These are phyloP conservation scores for Themeda triandra DNA, from an alignment of 176 grass and related monocot genomes.

Conservation along the genomic window DNA sequence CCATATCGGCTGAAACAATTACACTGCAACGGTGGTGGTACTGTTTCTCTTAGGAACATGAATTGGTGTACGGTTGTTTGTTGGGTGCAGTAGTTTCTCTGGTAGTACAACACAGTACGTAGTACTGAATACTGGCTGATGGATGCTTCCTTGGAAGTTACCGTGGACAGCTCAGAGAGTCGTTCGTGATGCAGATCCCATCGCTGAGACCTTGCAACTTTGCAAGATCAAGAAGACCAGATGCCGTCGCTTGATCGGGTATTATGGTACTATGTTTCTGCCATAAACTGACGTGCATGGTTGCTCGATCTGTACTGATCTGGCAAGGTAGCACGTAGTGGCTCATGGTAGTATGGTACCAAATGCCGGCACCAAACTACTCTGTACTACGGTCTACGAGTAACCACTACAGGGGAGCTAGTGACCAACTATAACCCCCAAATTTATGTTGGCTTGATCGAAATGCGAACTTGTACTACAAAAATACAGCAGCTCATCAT, in stretches of 20 bases:
- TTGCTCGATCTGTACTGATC: not conserved
- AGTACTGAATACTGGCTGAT: not conserved
- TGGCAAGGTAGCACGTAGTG: not conserved
- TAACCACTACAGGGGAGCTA: not conserved
- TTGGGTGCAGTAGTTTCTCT: not conserved
- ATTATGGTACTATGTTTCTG: not conserved
- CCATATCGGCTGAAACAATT: not conserved
- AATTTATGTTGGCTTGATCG: not conserved
- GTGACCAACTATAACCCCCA: not conserved
- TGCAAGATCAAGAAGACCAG: not conserved
- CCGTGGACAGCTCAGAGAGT: not conserved
- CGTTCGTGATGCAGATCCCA: not conserved
- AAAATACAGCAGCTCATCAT: not conserved
- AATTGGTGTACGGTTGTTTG: slow-evolving; percentile 20
- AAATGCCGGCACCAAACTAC: not conserved
- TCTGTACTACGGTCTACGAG: not conserved
- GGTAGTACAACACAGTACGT: not conserved
- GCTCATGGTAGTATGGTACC: not conserved
- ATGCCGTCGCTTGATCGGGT: not conserved
- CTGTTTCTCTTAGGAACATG: not conserved
- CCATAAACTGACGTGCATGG: not conserved
- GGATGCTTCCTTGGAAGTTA: not conserved
- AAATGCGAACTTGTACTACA: not conserved
- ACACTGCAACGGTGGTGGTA: not conserved
- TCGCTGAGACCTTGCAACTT: not conserved